A percentile compares a stretch with the other conserved stretches of the same genome.
These are phyloP conservation scores for Syncephalis plumigaleata DNA, from an alignment of 371 early-diverging fungal species.

Conservation along the genomic window DNA sequence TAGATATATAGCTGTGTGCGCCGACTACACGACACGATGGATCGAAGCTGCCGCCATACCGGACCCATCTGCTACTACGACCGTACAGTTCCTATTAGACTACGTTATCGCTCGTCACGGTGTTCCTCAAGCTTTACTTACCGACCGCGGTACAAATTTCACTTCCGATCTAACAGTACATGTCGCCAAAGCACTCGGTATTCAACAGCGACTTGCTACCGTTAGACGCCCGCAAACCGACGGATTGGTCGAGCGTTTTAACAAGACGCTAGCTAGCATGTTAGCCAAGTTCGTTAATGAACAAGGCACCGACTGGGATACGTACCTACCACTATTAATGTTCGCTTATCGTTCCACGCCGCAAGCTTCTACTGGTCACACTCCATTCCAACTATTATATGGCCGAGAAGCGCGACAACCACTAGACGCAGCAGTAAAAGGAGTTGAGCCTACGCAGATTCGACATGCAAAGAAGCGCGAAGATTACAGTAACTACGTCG, in stretches of 20 bases:
- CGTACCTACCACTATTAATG: background rate
- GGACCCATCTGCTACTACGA: background rate
- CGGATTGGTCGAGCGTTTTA: constrained; percentile 15
- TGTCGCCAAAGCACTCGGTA: constrained; percentile 5
- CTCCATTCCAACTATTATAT: constrained; percentile 5
- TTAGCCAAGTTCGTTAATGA: constrained; percentile 1
- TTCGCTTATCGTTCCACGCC: constrained; percentile 1
- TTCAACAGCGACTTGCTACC: constrained; percentile 8
- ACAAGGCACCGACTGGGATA: constrained; percentile 1
- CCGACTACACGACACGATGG: constrained; percentile 7
- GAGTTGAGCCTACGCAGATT: no score
- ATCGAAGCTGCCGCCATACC: background rate
- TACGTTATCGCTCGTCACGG: constrained; percentile 5
- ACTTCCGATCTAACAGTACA: constrained; percentile 1
- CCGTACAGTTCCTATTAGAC: background rate
- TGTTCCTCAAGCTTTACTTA: constrained; percentile 5
- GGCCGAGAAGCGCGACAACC: background rate
- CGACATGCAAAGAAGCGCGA: no score
- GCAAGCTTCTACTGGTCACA: background rate
- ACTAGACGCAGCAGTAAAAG: no score
- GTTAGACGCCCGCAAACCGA: constrained; percentile 14
- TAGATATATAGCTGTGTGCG: constrained; percentile 1
- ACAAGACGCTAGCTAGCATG: constrained; percentile 5
- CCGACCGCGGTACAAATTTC: constrained; percentile 13
- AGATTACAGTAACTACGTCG: no score